Evolutionary conservation across 1,284 basidiomycete species (phyloP), one percentile per base, ranked within the genome.

Genomic region (Boletus sp.): DNA sequence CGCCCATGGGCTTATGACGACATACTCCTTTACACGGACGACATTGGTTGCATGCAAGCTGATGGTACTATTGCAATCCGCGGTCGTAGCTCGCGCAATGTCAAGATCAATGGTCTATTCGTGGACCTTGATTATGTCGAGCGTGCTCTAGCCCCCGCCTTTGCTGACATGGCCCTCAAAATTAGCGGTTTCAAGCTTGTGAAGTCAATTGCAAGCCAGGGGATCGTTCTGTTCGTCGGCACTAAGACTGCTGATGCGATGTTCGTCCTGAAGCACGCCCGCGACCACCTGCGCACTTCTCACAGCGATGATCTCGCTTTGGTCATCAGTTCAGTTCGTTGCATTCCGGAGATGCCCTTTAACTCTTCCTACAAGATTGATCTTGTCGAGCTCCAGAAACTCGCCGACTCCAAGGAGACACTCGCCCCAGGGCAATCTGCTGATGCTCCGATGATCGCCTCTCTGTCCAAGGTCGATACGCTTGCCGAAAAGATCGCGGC

Each of bases 321-420:
- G 47, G 45, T 55, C 20, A 27, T 65, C 44, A 41, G 42, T 17
- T 51, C 55, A 6, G 59, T 59, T 17, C 61, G 53, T 17, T 57
- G 56, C 20, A 45, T 62, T 26, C 30, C 51, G 12, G 58, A 65
- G 39, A 60, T 62, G 61, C 62, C 60, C 4, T 62, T 64, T 46
- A 65, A 65, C 6, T 40, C 62, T 0, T 63, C 59, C 5, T 64
- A 65, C 53, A 62, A 65, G 51, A 51, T 62, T 13, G 60, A 62
- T 39, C 50, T 65, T 13, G 54, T 41, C n/a, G 36, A 43, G 25
- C 59, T 62, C 16, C 63, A 62, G 41, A 51, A 46, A 32, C 44
- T 64, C 43, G 55, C 41, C 2, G 63, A 64, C 39, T 56, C 53
- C 35, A 38, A 32, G 6, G 57, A 58, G 8, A 16, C 16, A 13